phyloP scores from a whole-genome alignment of 768 basidiomycete species.

The Pisolithus sp. region DNA sequence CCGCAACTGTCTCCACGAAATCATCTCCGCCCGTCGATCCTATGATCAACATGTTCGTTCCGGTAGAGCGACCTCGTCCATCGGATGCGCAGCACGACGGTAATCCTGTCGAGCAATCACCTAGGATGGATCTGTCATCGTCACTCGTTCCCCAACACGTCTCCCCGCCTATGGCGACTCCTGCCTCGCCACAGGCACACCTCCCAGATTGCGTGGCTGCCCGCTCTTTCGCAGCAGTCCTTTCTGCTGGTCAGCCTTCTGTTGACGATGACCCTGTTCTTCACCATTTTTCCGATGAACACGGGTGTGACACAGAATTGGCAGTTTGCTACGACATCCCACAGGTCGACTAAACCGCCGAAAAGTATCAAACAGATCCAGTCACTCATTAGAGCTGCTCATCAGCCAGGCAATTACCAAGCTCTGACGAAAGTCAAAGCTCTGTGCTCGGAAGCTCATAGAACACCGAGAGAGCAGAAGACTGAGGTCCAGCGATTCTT shows the following conservation, averaged over 20 bases:
- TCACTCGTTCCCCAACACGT: constrained; percentile 18
- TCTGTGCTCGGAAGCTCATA: constrained; percentile 40
- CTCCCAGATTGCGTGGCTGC: constrained; percentile 30
- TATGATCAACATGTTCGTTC: not conserved
- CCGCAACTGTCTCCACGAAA: constrained; percentile 2
- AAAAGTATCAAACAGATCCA: constrained; percentile 37
- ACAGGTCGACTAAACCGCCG: constrained; percentile 20
- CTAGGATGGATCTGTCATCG: constrained; percentile 11
- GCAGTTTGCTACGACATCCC: constrained; percentile 13
- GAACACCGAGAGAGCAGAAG: constrained; percentile 38
- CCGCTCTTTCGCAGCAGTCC: constrained; percentile 28
- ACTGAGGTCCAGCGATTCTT: constrained; percentile 39
- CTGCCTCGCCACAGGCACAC: constrained; percentile 29
- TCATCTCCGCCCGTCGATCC: constrained; percentile 4
- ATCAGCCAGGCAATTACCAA: constrained; percentile 37
- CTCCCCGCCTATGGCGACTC: constrained; percentile 22
- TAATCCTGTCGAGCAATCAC: constrained; percentile 10
- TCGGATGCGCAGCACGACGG: constrained; percentile 1
- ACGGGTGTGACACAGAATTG: constrained; percentile 14
- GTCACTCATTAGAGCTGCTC: constrained; percentile 37
- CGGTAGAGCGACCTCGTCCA: constrained; percentile 5
- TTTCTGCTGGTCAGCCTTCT: constrained; percentile 23
- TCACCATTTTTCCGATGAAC: constrained; percentile 20
- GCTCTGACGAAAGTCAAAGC: constrained; percentile 38
- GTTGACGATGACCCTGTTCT: constrained; percentile 20